Evolutionary conservation across 2,329 filamentous ascomycete genomes (phyloP), one percentile per base, ranked within the genome.

Genomic region (Botrytis fragariae): DNA sequence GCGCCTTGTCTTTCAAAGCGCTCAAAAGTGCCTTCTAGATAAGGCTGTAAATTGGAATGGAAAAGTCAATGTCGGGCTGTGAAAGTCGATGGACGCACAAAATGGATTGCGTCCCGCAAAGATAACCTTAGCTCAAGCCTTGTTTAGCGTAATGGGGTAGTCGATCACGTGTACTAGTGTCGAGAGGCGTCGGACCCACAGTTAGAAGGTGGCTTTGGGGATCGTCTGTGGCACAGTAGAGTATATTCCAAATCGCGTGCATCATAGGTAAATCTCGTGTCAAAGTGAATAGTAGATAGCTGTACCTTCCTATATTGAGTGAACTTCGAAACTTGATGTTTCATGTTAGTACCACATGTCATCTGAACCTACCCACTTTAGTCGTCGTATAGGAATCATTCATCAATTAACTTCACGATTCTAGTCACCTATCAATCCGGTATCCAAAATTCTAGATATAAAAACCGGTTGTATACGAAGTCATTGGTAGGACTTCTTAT

Each of bases 41-140:
- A 35, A 29, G 35, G 48, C 65, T 22, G 35, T 44, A 14, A n/a
- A 22, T 32, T 12, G 37, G 29, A 42, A 42, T 69, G 12, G 35
- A 44, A 54, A 42, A 42, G 39, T 57, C n/a, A 69, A 69, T 68
- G 35, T 35, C n/a, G 48, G 5, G 35, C 57, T 57, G n/a, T 48
- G 29, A n/a, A 57, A 39, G 35, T 68, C 3, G 32, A 57, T 32
- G 48, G 48, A 22, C 48, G 54, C 25, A 69, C 48, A 57, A 59
- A 69, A 42, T 68, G 45, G 20, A 32, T 54, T n/a, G 45, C 5
- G n/a, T 54, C 35, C 48, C 48, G 48, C 35, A 22, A 68, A 54
- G 64, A 69, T 69, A 69, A 25, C 35, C 65, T 42, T 68, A 57
- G 35, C 65, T 51, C 54, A 42, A 54, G 42, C 62, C 63, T 54